Evolutionary conservation across 2,329 filamentous ascomycete genomes (phyloP).

Genomic region (Knufia fluminis): DNA sequence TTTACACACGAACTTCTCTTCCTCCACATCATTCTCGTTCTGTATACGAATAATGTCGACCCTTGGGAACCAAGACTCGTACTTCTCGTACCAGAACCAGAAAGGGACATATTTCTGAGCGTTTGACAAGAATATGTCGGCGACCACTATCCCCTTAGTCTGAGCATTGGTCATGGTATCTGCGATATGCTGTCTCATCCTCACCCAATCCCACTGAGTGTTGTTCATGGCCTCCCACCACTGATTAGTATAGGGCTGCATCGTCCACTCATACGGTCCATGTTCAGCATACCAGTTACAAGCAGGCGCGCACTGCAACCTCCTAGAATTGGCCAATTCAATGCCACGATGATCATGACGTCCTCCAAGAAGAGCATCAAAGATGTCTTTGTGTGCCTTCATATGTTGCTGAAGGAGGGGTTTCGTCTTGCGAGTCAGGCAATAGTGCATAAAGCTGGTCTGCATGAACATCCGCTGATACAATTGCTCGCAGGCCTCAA

Average conservation of each 20-base stretch:
- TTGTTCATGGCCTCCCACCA: constrained; percentile 7
- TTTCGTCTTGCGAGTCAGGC: neutral
- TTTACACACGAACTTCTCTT: neutral
- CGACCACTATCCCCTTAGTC: neutral
- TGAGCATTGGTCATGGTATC: neutral
- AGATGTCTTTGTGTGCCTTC: constrained; percentile 3
- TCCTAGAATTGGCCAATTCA: constrained; percentile 2
- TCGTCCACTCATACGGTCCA: constrained; percentile 6
- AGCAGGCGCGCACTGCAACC: neutral
- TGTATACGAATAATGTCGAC: neutral
- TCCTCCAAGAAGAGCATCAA: neutral
- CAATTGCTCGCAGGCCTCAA: neutral
- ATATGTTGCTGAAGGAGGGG: neutral
- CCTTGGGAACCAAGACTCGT: neutral
- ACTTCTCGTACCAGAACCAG: constrained; percentile 7
- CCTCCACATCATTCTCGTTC: neutral
- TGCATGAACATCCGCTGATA: constrained; percentile 4
- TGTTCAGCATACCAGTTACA: constrained; percentile 6
- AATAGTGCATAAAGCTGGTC: neutral
- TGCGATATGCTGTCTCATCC: constrained; percentile 3
- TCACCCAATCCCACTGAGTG: constrained; percentile 6
- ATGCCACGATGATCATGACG: constrained; percentile 2
- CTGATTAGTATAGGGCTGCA: constrained; percentile 1
- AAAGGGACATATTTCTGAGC: neutral
- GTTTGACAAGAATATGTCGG: constrained; percentile 1